Conservation (phyloP, 768 basidiomycete species). For the Saitozyma podzolica region DNA sequence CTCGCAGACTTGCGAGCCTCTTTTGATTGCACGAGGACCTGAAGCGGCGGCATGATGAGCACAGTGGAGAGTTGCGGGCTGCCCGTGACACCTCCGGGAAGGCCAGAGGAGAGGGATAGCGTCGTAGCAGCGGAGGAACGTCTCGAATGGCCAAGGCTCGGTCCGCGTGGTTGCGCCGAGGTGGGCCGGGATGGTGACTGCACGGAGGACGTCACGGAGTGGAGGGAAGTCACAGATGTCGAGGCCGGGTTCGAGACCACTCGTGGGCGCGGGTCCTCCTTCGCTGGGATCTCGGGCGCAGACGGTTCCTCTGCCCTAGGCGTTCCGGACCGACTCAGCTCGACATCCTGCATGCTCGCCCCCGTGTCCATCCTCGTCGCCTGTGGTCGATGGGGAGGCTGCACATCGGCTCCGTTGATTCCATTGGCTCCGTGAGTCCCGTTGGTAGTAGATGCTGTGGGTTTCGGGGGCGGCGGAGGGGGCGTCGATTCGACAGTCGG, state of each 20-base stretch:
- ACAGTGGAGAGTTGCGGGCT: constrained; percentile 44
- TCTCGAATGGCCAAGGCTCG: constrained; percentile 25
- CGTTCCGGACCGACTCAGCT: constrained; percentile 22
- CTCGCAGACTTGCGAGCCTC: constrained; percentile 80
- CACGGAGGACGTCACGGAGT: constrained; percentile 30
- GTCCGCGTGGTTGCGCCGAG: constrained; percentile 15
- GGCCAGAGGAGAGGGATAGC: constrained; percentile 33
- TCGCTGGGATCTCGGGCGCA: neutral
- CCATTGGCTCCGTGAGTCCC: neutral
- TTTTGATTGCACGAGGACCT: constrained; percentile 79
- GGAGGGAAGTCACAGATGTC: constrained; percentile 29
- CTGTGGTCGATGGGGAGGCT: no score
- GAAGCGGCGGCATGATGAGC: constrained; percentile 67
- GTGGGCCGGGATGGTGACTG: constrained; percentile 26
- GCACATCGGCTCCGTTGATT: no score
- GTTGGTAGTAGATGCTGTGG: neutral
- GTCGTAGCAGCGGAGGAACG: constrained; percentile 42
- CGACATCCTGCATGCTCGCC: constrained; percentile 28
- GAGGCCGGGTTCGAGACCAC: constrained; percentile 25
- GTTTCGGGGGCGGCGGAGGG: neutral
- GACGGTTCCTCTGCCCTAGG: constrained; percentile 6
- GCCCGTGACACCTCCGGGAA: constrained; percentile 1
- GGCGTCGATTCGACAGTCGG: neutral
- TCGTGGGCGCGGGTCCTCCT: constrained; percentile 7
- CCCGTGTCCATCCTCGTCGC: constrained; percentile 14